Percentiles rank a stretch among this genome's conserved stretches.
phyloP scores from a whole-genome alignment of 441 rosid species.

The Croton setiger region DNA sequence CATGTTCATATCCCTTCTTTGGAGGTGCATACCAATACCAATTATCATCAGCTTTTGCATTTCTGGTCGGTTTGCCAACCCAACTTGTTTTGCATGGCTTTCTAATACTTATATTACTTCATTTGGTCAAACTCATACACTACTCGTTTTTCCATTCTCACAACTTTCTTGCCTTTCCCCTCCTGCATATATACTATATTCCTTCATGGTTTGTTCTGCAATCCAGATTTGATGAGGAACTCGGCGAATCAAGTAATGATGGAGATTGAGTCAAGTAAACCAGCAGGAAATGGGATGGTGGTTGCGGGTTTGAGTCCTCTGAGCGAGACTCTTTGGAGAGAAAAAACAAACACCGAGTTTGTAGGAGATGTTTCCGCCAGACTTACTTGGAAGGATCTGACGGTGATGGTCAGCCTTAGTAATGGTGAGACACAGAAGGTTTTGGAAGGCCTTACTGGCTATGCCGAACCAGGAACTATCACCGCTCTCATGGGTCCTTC shows the following conservation, averaged over 20 bases:
- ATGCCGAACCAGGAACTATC: constrained; percentile 82
- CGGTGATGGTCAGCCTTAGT: constrained; percentile 72
- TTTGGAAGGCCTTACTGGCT: constrained; percentile 81
- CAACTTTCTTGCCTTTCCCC: constrained; percentile 8
- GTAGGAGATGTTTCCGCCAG: constrained; percentile 84
- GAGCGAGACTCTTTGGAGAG: constrained; percentile 87
- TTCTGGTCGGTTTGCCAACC: constrained; percentile 3
- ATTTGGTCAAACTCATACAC: constrained; percentile 24
- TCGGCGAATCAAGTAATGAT: constrained; percentile 31
- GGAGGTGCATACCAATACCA: too few species aligned
- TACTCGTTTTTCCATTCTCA: constrained; percentile 15
- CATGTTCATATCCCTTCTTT: too few species aligned
- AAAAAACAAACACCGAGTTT: constrained; percentile 49
- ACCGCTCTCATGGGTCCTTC: constrained; percentile 99
- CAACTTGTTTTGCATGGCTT: constrained; percentile 25
- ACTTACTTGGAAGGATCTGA: constrained; percentile 92
- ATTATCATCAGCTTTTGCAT: background rate
- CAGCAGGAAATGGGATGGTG: constrained; percentile 37
- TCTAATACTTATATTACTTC: background rate
- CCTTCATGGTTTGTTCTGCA: too few species aligned
- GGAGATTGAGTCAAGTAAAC: constrained; percentile 77
- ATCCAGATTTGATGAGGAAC: constrained; percentile 12
- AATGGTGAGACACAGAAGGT: constrained; percentile 83
- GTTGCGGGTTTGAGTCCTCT: constrained; percentile 75
- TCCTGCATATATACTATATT: background rate